Evolutionary conservation across 805 yeast genomes (phyloP).

Genomic region (Saturnispora ahearnii): DNA sequence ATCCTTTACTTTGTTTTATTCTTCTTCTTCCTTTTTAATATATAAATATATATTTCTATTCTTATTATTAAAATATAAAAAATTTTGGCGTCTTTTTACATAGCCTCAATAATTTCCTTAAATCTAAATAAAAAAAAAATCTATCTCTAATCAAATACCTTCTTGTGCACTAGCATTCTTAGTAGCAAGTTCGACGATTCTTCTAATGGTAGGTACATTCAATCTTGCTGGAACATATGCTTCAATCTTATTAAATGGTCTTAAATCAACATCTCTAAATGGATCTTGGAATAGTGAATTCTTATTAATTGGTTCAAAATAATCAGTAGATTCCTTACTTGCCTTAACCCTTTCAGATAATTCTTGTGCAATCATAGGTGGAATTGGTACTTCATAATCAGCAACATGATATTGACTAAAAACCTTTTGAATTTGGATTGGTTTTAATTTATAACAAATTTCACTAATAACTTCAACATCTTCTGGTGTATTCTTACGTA

Average conservation of each 20-base stretch:
- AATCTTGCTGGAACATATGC: conserved; percentile 94
- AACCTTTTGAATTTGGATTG: conserved; percentile 90
- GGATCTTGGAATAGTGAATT: conserved; percentile 80
- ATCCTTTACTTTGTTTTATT: background rate
- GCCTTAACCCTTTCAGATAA: conserved; percentile 74
- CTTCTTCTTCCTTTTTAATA: background rate
- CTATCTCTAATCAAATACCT: background rate
- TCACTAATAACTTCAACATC: conserved; percentile 91
- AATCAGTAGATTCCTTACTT: conserved; percentile 48
- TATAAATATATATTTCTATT: too few relatives aligned
- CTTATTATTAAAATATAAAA: too few relatives aligned
- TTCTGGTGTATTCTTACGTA: conserved; percentile 78
- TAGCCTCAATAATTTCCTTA: too few relatives aligned
- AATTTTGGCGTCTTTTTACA: too few relatives aligned
- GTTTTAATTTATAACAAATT: conserved; percentile 87
- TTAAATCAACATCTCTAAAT: conserved; percentile 59
- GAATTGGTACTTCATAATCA: conserved; percentile 89
- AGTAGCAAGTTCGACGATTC: conserved; percentile 82
- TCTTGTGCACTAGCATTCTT: conserved; percentile 64
- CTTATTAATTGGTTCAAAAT: conserved; percentile 59
- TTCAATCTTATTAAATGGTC: conserved; percentile 74
- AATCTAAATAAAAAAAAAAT: background rate
- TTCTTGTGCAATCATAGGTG: conserved; percentile 67
- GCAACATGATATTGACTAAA: conserved; percentile 84
- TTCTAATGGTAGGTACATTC: conserved; percentile 78